These are phyloP conservation scores for Dactylellina sp. DNA, from an alignment of 2,329 filamentous ascomycete species.

Conservation along the genomic window DNA sequence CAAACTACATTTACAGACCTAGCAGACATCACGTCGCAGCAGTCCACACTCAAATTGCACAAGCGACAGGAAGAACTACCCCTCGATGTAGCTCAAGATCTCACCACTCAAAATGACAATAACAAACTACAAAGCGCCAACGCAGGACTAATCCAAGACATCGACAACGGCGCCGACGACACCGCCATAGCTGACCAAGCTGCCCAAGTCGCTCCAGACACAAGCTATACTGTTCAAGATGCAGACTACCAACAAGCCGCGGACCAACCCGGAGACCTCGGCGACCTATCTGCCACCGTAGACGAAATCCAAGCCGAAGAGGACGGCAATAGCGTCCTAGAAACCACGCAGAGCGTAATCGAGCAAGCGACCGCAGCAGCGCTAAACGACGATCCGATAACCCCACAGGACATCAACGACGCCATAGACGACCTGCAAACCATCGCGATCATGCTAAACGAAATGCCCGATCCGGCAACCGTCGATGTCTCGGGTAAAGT, in stretches of 20 bases:
- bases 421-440: not conserved
- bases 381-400: not conserved
- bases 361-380: slow-evolving; percentile 1
- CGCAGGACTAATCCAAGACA: not conserved
- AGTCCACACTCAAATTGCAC: slow-evolving; percentile 12
- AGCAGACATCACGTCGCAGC: not conserved
- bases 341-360: slow-evolving; percentile 15
- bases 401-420: not conserved
- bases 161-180: not conserved
- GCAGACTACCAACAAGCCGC: not conserved
- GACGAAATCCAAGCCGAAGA: not conserved
- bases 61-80: slow-evolving; percentile 18
- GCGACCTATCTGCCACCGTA: not conserved
- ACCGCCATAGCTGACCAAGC: not conserved
- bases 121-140: not conserved
- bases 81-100: slow-evolving; percentile 9
- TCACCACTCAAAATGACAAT: not conserved
- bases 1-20: not conserved
- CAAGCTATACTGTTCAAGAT: not conserved
- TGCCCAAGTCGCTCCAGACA: not conserved
- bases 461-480: slow-evolving; percentile 10
- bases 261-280: no score
- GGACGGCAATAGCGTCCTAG: slow-evolving; percentile 5
- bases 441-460: slow-evolving; percentile 6
- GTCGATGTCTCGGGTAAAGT: slow-evolving; percentile 10